phyloP scores from a whole-genome alignment of 2,329 filamentous ascomycete genomes.

The Aaosphaeria arxii region DNA sequence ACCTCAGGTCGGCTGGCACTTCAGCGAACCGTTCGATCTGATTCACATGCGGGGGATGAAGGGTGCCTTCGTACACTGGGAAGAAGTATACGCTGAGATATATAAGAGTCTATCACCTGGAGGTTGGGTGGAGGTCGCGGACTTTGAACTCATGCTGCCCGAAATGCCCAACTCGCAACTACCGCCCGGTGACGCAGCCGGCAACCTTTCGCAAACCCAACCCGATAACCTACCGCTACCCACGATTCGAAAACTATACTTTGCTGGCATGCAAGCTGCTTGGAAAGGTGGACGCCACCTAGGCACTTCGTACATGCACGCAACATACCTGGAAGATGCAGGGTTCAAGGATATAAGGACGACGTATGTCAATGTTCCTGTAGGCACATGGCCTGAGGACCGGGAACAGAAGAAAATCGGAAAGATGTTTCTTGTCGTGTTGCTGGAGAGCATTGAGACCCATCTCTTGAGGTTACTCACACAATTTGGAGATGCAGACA shows the following conservation, averaged over 20 bases:
- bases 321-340: slow-evolving; percentile 37
- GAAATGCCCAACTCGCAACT: slow-evolving; percentile 14
- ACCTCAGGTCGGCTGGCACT: slow-evolving; percentile 42
- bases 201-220: slow-evolving; percentile 2
- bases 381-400: slow-evolving; percentile 30
- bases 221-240: slow-evolving; percentile 13
- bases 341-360: slow-evolving; percentile 45
- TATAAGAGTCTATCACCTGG: slow-evolving; percentile 45
- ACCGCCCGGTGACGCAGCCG: slow-evolving; percentile 1
- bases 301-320: slow-evolving; percentile 42
- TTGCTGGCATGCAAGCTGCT: slow-evolving; percentile 34
- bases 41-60: slow-evolving; percentile 49
- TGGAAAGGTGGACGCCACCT: slow-evolving; percentile 40
- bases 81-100: slow-evolving; percentile 44
- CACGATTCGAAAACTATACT: slow-evolving; percentile 24
- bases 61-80: slow-evolving; percentile 48
- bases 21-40: slow-evolving; percentile 48
- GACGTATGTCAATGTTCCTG: slow-evolving; percentile 37
- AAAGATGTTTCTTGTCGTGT: slow-evolving; percentile 31
- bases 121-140: slow-evolving; percentile 47
- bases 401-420: slow-evolving; percentile 30
- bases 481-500: slow-evolving; percentile 21
- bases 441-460: slow-evolving; percentile 32
- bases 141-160: slow-evolving; percentile 29
- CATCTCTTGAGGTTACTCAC: slow-evolving; percentile 26